Evolutionary conservation across 2,329 filamentous ascomycete genomes (phyloP).

Genomic region (Alternaria dauci): DNA sequence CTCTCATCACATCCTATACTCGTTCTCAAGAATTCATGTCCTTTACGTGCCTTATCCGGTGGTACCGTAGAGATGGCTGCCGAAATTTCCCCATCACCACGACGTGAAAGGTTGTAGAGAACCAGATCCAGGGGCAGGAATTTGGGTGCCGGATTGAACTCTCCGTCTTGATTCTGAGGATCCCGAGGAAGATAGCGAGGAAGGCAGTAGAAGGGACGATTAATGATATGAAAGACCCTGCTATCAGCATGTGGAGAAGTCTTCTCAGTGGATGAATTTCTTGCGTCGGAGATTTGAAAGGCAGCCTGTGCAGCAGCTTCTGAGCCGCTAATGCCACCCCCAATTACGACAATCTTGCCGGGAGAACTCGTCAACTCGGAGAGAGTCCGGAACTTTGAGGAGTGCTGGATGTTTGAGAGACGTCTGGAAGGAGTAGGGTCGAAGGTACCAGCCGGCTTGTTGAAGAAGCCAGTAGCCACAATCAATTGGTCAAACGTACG

Average conservation of each 20-base stretch:
- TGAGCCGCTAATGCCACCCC: constrained; percentile 83
- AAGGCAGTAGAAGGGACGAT: constrained; percentile 76
- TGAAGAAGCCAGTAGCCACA: constrained; percentile 79
- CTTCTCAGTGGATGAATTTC: constrained; percentile 58
- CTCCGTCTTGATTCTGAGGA: constrained; percentile 29
- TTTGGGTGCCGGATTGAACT: constrained; percentile 57
- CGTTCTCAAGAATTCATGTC: constrained; percentile 59
- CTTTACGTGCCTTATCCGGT: constrained; percentile 62
- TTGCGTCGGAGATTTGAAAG: constrained; percentile 71
- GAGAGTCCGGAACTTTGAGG: constrained; percentile 40
- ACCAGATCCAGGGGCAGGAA: constrained; percentile 78
- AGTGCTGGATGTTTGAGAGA: constrained; percentile 34
- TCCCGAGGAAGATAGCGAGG: constrained; percentile 60
- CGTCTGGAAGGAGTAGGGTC: constrained; percentile 9
- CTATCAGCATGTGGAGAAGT: constrained; percentile 51
- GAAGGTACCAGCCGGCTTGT: constrained; percentile 44
- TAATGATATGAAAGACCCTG: constrained; percentile 72
- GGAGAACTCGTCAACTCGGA: constrained; percentile 25
- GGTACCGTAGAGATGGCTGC: constrained; percentile 73
- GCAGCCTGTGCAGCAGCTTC: constrained; percentile 79
- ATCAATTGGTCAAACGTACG: constrained; percentile 73
- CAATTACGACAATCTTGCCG: constrained; percentile 75
- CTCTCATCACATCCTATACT: constrained; percentile 58
- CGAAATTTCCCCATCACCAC: constrained; percentile 64
- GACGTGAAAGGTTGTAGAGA: constrained; percentile 73